Conservation (phyloP, 1,284 basidiomycete species). For the Rhodotorula sp. region DNA sequence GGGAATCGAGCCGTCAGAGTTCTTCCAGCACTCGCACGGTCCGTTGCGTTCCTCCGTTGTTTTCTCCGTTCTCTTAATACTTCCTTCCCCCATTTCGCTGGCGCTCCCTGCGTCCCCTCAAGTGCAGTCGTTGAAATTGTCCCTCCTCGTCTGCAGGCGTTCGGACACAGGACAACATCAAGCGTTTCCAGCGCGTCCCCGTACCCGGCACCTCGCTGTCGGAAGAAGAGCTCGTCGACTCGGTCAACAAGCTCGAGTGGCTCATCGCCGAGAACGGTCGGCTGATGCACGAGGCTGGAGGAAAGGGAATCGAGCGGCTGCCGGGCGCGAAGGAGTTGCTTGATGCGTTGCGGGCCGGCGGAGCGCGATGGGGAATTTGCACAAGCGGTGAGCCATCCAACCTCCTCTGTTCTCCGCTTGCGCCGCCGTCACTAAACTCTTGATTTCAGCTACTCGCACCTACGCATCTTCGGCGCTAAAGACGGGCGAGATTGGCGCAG, state of each 20-base stretch:
- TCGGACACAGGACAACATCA: conserved; percentile 37
- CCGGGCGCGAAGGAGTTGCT: conserved; percentile 22
- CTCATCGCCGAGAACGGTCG: conserved; percentile 37
- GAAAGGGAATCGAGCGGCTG: conserved; percentile 25
- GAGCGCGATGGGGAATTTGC: conserved; percentile 39
- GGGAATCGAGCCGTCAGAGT: conserved; percentile 29
- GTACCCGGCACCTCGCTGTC: conserved; percentile 21
- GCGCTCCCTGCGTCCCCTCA: neutral
- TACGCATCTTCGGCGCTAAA: conserved; percentile 41
- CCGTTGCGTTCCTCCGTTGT: neutral
- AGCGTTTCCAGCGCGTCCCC: conserved; percentile 32
- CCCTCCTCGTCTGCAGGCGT: conserved; percentile 15
- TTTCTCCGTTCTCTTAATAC: neutral
- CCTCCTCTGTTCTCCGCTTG: neutral
- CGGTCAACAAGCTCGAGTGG: conserved; percentile 33
- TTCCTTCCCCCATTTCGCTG: neutral
- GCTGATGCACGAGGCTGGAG: conserved; percentile 28
- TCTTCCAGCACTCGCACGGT: conserved; percentile 36
- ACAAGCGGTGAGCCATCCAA: conserved; percentile 25
- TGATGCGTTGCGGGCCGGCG: conserved; percentile 19
- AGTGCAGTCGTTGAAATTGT: neutral
- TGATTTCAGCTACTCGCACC: conserved; percentile 29
- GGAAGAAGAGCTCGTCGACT: conserved; percentile 30
- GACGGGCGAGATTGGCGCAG: conserved; percentile 32
- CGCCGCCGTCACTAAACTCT: neutral